These are phyloP conservation scores for Laetiporus sulphureus DNA, from an alignment of 1,284 basidiomycete species.

Conservation along the genomic window DNA sequence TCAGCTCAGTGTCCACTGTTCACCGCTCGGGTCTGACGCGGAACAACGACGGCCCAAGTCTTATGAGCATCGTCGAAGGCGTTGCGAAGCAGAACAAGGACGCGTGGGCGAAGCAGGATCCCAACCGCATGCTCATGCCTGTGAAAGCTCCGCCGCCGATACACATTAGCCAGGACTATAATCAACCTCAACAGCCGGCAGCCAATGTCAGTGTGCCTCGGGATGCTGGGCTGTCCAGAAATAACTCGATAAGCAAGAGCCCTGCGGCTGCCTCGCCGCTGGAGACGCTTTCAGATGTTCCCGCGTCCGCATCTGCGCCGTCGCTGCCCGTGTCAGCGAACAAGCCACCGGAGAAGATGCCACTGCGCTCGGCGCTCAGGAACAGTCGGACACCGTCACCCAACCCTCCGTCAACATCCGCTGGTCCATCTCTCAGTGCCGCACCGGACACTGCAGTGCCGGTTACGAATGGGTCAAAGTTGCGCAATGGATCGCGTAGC, in stretches of 20 bases:
- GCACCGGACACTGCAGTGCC: not conserved
- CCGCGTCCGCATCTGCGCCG: slow-evolving; percentile 17
- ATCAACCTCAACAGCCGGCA: slow-evolving; percentile 2
- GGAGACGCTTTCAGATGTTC: slow-evolving; percentile 5
- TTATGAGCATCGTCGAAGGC: slow-evolving; percentile 66
- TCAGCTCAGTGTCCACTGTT: slow-evolving; percentile 10
- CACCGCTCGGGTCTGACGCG: slow-evolving; percentile 9
- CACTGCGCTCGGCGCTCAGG: slow-evolving; percentile 58
- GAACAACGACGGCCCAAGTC: slow-evolving; percentile 29
- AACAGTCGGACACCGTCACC: slow-evolving; percentile 47
- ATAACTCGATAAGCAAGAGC: not conserved
- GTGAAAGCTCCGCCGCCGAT: slow-evolving; percentile 33
- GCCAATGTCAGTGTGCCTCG: not conserved
- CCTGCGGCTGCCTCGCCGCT: not conserved
- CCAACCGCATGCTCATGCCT: slow-evolving; percentile 23
- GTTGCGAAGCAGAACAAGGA: slow-evolving; percentile 38
- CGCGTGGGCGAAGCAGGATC: slow-evolving; percentile 21
- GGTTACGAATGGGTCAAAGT: not conserved
- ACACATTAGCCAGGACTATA: slow-evolving; percentile 12
- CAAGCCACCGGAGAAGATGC: slow-evolving; percentile 30
- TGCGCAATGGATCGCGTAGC: not conserved
- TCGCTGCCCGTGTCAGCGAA: slow-evolving; percentile 12
- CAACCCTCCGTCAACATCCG: slow-evolving; percentile 56
- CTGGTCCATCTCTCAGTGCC: slow-evolving; percentile 28
- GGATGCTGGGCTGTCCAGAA: not conserved